Conservation (phyloP, 176 grass and related monocot genomes). For the Triticum monococcum region DNA sequence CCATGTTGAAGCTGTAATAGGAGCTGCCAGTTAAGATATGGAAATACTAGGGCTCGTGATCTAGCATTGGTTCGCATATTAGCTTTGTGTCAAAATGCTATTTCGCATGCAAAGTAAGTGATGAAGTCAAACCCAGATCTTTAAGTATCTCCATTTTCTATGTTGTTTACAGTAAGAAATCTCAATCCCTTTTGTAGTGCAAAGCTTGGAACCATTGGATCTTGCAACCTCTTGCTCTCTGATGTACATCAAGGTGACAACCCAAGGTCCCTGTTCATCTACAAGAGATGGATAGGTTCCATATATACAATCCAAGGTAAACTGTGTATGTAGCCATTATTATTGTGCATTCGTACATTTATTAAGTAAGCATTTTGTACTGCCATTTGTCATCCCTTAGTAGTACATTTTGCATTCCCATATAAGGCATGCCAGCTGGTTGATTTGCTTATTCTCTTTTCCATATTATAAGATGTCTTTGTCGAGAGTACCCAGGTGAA, state of each 20-base stretch:
- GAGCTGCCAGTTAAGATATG: slow-evolving; percentile 80
- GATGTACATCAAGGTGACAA: slow-evolving; percentile 81
- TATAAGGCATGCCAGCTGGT: background rate
- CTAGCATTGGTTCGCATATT: slow-evolving; percentile 64
- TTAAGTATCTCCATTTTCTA: background rate
- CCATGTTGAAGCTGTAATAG: slow-evolving; percentile 46
- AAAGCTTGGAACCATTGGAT: slow-evolving; percentile 51
- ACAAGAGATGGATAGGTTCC: slow-evolving; percentile 83
- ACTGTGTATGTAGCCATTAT: background rate
- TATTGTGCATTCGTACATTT: background rate
- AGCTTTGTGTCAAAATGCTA: slow-evolving; percentile 80
- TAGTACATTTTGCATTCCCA: slow-evolving; percentile 13
- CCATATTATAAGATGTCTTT: slow-evolving; percentile 14
- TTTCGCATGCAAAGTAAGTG: slow-evolving; percentile 81
- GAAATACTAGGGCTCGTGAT: slow-evolving; percentile 77
- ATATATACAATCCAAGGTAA: slow-evolving; percentile 86
- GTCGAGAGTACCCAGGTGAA: background rate
- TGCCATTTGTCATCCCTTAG: background rate
- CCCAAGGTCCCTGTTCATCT: slow-evolving; percentile 76
- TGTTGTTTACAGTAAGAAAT: slow-evolving; percentile 24
- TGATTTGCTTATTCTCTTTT: background rate
- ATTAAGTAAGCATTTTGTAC: background rate
- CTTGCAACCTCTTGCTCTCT: slow-evolving; percentile 70
- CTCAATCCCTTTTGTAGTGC: slow-evolving; percentile 40
- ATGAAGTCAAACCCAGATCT: slow-evolving; percentile 13